Evolutionary conservation across 179 eudicot species (phyloP).

Genomic region (Beta lomatogona): DNA sequence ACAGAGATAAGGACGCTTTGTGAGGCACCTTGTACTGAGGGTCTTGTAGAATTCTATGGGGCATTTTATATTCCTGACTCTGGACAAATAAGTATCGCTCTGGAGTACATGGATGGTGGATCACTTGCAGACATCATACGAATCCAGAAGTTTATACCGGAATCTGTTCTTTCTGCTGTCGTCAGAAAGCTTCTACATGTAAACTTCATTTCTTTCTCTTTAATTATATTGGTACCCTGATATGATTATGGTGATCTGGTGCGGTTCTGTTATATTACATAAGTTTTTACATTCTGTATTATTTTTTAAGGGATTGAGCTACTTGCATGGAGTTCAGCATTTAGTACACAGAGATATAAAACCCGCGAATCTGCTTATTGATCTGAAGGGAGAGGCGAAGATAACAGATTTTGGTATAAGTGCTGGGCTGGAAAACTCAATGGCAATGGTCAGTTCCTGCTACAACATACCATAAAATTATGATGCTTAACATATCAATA

Average conservation of each 20-base stretch:
- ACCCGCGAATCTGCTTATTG: constrained; percentile 95
- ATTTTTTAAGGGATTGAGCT: constrained; percentile 64
- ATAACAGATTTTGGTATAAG: constrained; percentile 99
- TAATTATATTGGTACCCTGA: neutral
- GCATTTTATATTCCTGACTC: constrained; percentile 96
- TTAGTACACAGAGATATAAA: constrained; percentile 96
- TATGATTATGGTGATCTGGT: neutral
- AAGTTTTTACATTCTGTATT: constrained; percentile 28
- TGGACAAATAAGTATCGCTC: constrained; percentile 96
- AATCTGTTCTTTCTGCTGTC: constrained; percentile 77
- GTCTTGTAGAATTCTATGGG: constrained; percentile 94
- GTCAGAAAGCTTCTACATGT: constrained; percentile 80
- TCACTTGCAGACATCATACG: constrained; percentile 82
- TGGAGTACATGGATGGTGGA: constrained; percentile 99
- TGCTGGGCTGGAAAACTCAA: constrained; percentile 94
- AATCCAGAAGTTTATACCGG: constrained; percentile 68
- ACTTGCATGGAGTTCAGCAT: constrained; percentile 87
- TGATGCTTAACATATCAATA: too few species aligned
- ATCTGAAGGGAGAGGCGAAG: constrained; percentile 95
- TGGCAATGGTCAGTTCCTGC: constrained; percentile 79
- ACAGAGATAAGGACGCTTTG: constrained; percentile 90
- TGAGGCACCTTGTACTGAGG: constrained; percentile 89
- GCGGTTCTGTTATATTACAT: neutral
- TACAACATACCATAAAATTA: neutral
- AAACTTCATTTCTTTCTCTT: constrained; percentile 5